Evolutionary conservation across 2,329 filamentous ascomycete genomes (phyloP), one percentile per base, ranked within the genome.

Genomic region (Talaromyces islandicus): DNA sequence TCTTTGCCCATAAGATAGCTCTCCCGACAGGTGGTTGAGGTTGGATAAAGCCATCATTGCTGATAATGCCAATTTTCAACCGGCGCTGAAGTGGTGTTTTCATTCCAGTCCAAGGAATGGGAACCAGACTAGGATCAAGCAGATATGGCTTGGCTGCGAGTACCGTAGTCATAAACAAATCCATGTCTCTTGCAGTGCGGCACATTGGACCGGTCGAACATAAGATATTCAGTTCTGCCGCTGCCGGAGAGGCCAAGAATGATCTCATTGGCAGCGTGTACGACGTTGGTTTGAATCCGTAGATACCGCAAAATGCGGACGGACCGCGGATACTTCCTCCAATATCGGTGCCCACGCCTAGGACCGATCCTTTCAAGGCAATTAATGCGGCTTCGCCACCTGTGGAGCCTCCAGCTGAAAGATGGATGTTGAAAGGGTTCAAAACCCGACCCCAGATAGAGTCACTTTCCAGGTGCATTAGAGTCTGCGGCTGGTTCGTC

Each of bases 1-100:
- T 70, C 0, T 75, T 77, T 0, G 82, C 71, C 3, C 73, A 68
- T 3, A 73, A 69, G 10, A 89, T 69, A 2, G 84, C 86, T 5
- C 85, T 78, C 0, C 77, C 71, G 3, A 89, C 80, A 0, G 87
- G 86, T 4, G 87, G 85, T 50, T 87, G 87, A 0, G 86, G 86
- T 4, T 70, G 75, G 1, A 87, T 85, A 50, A 87, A 77, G 12
- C 50, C 59, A 25, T 64, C 54, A 24, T 57, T 52, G 35, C 43
- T 56, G 1, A 57, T n/a, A 9, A 63, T 53, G 1, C 61, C 61
- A 24, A 63, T 41, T 14, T 57, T 63, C 4, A 63, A 27, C 79
- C 81, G 67, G 88, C 86, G 67, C 73, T 78, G 80, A 83, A 67
- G 88, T 74, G 25, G 88, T 78, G 7, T 77, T 7, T 30, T 58